Evolutionary conservation across 768 basidiomycete species (phyloP), one percentile per base, ranked within the genome.

Genomic region (Hebeloma cylindrosporum): DNA sequence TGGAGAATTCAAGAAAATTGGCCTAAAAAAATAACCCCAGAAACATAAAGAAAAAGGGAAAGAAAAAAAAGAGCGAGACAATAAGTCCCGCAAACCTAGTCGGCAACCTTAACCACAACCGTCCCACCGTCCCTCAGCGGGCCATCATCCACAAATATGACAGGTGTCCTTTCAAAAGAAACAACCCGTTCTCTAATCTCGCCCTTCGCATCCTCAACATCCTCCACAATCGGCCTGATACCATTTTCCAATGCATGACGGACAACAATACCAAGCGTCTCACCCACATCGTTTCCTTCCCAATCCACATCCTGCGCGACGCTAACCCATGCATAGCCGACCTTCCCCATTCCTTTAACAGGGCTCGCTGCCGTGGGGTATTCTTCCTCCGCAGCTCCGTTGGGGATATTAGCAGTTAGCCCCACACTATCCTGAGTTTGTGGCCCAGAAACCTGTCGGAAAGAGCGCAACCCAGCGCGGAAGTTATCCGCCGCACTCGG

Each of bases 281-380:
- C 72, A 5, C 80, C 70, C 41, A 91, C 75, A 60, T 89, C 84
- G 45, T 80, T 75, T 20, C 90, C 90, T 56, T 91, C 86, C 74
- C 82, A 84, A 61, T 92, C 90, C 22, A 91, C 79, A 59, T 91
- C 90, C 48, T 86, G 85, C 26, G 80, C 79, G 28, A 82, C 68
- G 58, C 79, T 83, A n/a, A 92, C 79, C 88, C 89, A 93, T 14
- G 83, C 80, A 62, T 92, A 92, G 35, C 80, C 82, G 21, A 88
- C 80, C 45, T 71, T 70, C 38, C 69, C 61, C 14, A 65, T 52
- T 33, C 65, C 59, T 50, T 60, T 58, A 26, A 43, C 53, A 13
- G 13, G 27, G 27, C 30, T 33, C 11, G 14, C 51, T 37, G 31
- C 50, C 41, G 32, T 48, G 17, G 46, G 13, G 20, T 44, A 41